Conservation (phyloP, 108 stramenopile genomes). For the Cylindrotheca fusiformis region DNA sequence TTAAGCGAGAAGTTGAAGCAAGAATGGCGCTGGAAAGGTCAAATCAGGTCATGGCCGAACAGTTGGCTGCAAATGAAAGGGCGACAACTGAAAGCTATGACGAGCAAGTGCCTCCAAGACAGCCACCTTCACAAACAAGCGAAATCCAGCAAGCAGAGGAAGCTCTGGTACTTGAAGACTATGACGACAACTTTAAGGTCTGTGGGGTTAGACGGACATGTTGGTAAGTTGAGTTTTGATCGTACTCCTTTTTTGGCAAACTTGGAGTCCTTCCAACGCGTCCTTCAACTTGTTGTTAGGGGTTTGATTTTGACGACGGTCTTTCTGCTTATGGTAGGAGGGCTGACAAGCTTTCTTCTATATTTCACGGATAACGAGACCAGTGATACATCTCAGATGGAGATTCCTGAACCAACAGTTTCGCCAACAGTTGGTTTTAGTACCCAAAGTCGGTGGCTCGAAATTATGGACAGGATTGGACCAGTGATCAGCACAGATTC, state of each 20-base stretch:
- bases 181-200: slow-evolving; percentile 10
- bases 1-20: slow-evolving; percentile 19
- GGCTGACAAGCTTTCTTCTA: not conserved
- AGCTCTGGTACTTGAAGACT: not conserved
- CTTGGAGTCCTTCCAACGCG: not conserved
- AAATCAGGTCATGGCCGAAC: slow-evolving; percentile 2
- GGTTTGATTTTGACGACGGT: not conserved
- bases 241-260: not conserved
- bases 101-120: not conserved
- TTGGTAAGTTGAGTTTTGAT: slow-evolving; percentile 1
- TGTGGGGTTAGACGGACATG: slow-evolving; percentile 8
- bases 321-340: not conserved
- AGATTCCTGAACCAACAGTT: not conserved
- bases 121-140: not conserved
- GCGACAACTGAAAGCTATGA: not conserved
- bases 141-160: not conserved
- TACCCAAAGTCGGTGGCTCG: not conserved
- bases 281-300: not conserved
- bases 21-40: not conserved
- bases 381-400: not conserved
- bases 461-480: not conserved
- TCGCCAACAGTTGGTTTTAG: not conserved
- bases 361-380: not conserved
- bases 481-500: not conserved
- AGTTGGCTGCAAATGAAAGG: not conserved